Base-by-base conservation (phyloP, 2,329 filamentous ascomycete genomes). In the Sordariomycetes sp. region DNA sequence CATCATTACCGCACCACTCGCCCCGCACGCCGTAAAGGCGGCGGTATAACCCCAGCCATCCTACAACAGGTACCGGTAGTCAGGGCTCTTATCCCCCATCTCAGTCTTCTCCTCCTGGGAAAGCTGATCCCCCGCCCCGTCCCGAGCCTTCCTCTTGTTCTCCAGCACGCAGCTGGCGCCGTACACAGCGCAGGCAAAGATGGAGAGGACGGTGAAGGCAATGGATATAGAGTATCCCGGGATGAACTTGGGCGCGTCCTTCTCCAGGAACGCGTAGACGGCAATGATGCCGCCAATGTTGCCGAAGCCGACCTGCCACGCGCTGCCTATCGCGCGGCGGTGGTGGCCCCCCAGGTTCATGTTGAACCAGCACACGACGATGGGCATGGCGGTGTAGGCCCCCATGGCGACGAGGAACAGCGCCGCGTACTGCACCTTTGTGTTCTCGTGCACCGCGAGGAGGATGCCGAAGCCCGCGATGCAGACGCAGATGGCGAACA, bases 331-430 rank as follows among this genome's bases (percentile, higher is more conserved):
- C 10, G 83, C 77, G 51, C 87, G 77, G 2, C 86, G 78, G 58
- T 84, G 84, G 66, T 90, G 87, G 0, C 86, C 87, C 2, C 82
- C 82, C 1, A 90, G 73, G 63, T 90, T 91, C 81, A 90, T 89
- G 63, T 85, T 86, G 69, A 86, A 90, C 87, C 87, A 91, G 68
- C 86, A 90, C 8, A 90, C 80, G 51, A 90, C 82, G 34, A 96
- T 84, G 0, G 92, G 90, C 86, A 96, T 91, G n/a, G 90, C 89
- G 1, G 83, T 84, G 70, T 95, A 96, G 0, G 81, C 79, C 54
- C 89, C 89, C 72, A 84, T 84, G 1, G 88, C 86, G 54, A 95
- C 82, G 35, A 96, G 74, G 74, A 95, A 95, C 0, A 96, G 77
- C 0, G 86, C 88, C 0, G 76, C 86, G 64, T 96, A 96, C 67